Evolutionary conservation across 306 rosid species (phyloP).

Genomic region (Corylus americana): DNA sequence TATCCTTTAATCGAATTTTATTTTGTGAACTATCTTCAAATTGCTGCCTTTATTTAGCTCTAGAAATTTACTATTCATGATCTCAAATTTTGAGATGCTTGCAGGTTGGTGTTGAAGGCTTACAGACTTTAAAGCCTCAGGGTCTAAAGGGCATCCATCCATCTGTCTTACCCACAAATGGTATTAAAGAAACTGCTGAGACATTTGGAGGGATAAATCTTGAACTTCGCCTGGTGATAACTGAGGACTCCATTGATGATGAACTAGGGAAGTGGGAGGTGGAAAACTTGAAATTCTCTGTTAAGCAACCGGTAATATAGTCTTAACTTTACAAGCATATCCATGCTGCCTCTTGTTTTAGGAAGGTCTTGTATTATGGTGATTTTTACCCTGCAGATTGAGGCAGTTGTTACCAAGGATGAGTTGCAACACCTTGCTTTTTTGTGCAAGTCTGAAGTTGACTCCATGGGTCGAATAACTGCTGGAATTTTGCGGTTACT

Average conservation of each 20-base stretch:
- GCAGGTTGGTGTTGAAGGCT: slow-evolving; percentile 83
- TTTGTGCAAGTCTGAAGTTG: slow-evolving; percentile 93
- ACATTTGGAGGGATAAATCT: slow-evolving; percentile 68
- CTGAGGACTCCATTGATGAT: slow-evolving; percentile 57
- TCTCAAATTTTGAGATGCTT: slow-evolving; percentile 26
- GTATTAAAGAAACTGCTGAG: slow-evolving; percentile 53
- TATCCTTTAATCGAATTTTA: slow-evolving; percentile 15
- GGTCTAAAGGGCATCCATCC: slow-evolving; percentile 42
- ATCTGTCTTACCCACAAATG: slow-evolving; percentile 44
- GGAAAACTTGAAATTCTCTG: slow-evolving; percentile 83
- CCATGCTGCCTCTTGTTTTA: slow-evolving; percentile 4
- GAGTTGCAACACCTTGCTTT: slow-evolving; percentile 85
- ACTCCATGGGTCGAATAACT: slow-evolving; percentile 84
- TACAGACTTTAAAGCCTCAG: slow-evolving; percentile 80
- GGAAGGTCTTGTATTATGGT: slow-evolving; percentile 25
- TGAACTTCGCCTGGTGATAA: slow-evolving; percentile 60
- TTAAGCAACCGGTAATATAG: slow-evolving; percentile 71
- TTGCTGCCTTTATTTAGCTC: slow-evolving; percentile 16
- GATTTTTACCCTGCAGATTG: slow-evolving; percentile 57
- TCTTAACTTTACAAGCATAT: slow-evolving; percentile 22
- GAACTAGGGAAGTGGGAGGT: slow-evolving; percentile 70
- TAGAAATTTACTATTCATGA: slow-evolving; percentile 15
- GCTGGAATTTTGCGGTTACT: slow-evolving; percentile 80
- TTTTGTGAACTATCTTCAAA: not conserved
- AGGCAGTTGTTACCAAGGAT: slow-evolving; percentile 85